A percentile compares a stretch with the other conserved stretches of the same genome.
Evolutionary conservation across 768 basidiomycete genomes (phyloP).

Genomic region (Mycena floridula): DNA sequence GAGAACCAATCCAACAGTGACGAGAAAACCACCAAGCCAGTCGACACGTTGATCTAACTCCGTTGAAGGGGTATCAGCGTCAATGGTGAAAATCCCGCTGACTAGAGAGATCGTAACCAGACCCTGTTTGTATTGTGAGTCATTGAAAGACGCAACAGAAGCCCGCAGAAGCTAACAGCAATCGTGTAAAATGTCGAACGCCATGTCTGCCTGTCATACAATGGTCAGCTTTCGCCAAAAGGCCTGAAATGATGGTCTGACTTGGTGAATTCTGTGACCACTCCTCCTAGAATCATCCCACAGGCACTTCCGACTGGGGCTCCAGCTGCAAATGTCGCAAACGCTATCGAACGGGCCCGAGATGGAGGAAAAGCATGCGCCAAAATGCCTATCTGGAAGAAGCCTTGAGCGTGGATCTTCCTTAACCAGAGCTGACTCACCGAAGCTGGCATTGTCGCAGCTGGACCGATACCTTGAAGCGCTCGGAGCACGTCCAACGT

Average conservation of each 20-base stretch:
- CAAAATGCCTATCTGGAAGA: conserved; percentile 65
- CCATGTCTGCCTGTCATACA: not conserved
- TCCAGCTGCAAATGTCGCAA: conserved; percentile 80
- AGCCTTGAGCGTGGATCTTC: not conserved
- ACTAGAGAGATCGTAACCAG: conserved; percentile 40
- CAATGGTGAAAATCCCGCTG: conserved; percentile 54
- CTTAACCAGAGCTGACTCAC: conserved; percentile 28
- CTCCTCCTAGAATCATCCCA: conserved; percentile 66
- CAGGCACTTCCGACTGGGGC: conserved; percentile 76
- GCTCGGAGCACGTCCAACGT: conserved; percentile 69
- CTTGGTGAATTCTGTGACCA: conserved; percentile 49
- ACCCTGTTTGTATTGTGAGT: not conserved
- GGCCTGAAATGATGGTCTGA: conserved; percentile 19
- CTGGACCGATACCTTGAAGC: conserved; percentile 71
- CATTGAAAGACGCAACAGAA: not conserved
- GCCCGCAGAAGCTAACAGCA: not conserved
- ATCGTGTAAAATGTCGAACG: not conserved
- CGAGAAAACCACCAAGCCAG: conserved; percentile 60
- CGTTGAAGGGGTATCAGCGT: conserved; percentile 42
- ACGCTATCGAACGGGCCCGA: conserved; percentile 64
- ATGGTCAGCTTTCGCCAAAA: not conserved
- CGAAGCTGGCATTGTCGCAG: conserved; percentile 69
- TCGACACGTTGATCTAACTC: conserved; percentile 51
- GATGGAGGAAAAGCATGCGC: conserved; percentile 71
- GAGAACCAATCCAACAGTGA: not conserved